phyloP scores from a whole-genome alignment of 192 early-diverging fungal species.

The Backusella tuberculispora region DNA sequence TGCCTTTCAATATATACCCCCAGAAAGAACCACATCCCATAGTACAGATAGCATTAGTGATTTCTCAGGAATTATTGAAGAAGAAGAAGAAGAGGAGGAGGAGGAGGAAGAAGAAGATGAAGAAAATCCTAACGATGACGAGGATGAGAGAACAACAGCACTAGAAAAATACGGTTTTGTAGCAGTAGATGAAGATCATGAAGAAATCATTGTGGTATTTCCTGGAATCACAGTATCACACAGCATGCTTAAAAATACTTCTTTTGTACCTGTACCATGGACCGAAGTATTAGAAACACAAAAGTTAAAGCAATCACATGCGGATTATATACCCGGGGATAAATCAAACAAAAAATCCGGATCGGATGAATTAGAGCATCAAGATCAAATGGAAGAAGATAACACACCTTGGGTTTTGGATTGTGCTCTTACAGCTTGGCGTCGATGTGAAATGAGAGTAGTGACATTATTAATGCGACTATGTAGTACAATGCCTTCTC shows the following conservation, averaged over 20 bases:
- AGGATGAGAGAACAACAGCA: neutral
- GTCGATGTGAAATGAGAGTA: conserved; percentile 31
- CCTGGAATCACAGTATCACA: conserved; percentile 8
- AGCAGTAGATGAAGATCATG: conserved; percentile 31
- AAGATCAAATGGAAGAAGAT: neutral
- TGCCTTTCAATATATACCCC: conserved; percentile 22
- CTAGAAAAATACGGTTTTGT: conserved; percentile 24
- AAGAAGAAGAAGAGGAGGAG: neutral
- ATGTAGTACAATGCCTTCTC: conserved; percentile 19
- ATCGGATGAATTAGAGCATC: neutral
- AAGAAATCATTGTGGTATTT: conserved; percentile 34
- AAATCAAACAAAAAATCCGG: neutral
- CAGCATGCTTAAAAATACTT: conserved; percentile 23
- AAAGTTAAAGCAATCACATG: neutral
- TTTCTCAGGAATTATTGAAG: neutral
- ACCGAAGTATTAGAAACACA: conserved; percentile 5
- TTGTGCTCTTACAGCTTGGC: conserved; percentile 33
- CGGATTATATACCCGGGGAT: neutral
- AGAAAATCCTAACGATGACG: neutral
- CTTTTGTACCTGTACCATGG: conserved; percentile 28
- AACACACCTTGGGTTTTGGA: conserved; percentile 28
- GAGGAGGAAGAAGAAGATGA: neutral
- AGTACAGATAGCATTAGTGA: neutral
- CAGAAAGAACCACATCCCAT: neutral
- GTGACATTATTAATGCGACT: conserved; percentile 34